Percentiles rank a stretch among this genome's conserved stretches.
These are phyloP conservation scores for Lecanicillium sp. DNA, from an alignment of 2,329 filamentous ascomycete species.

Conservation along the genomic window DNA sequence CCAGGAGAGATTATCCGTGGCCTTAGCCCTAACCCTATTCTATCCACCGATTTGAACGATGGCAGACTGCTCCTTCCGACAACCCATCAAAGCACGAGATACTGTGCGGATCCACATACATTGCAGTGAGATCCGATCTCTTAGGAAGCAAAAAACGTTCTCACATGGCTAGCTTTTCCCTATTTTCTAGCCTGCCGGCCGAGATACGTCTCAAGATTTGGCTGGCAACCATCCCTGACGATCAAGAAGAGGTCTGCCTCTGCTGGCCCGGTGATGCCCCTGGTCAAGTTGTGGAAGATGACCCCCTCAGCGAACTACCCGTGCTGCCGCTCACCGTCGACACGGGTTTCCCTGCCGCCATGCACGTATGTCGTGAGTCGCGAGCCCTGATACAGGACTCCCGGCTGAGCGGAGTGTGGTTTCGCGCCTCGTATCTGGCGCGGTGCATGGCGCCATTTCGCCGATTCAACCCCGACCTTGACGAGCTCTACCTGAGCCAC, in stretches of 20 bases:
- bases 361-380: slow-evolving; percentile 4
- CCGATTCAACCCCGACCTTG: slow-evolving; percentile 1
- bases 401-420: not conserved
- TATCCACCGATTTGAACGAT: too few species aligned
- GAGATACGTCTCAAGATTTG: slow-evolving; percentile 4
- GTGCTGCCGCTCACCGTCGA: slow-evolving; percentile 4
- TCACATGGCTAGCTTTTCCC: not conserved
- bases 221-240: not conserved
- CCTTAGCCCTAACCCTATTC: too few species aligned
- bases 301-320: not conserved
- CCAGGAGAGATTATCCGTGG: too few species aligned
- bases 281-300: not conserved
- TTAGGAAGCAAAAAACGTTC: not conserved
- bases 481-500: slow-evolving; percentile 1
- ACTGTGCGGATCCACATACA: too few species aligned
- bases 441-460: slow-evolving; percentile 2
- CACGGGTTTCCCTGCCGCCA: not conserved
- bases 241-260: slow-evolving; percentile 2
- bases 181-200: not conserved
- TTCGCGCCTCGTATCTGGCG: not conserved
- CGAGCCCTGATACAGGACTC: not conserved
- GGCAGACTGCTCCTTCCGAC: too few species aligned
- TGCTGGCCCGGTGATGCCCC: not conserved
- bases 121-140: too few species aligned
- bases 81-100: too few species aligned